Conservation (phyloP, 2,329 filamentous ascomycete genomes). For the Plenodomus biglobosus region DNA sequence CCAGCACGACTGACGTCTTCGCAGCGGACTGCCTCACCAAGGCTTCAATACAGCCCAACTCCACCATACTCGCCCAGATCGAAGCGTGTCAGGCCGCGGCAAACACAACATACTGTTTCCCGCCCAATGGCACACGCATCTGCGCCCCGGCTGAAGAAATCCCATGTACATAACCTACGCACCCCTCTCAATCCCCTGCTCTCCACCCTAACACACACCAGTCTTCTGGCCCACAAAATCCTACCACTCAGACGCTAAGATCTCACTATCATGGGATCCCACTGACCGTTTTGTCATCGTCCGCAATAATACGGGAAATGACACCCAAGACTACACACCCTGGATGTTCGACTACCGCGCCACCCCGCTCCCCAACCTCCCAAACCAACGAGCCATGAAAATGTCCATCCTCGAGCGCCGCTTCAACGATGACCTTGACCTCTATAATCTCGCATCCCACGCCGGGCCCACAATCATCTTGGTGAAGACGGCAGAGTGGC, state of each 20-base stretch:
- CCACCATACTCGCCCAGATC: conserved; percentile 4
- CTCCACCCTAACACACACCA: not conserved
- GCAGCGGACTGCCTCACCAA: conserved; percentile 8
- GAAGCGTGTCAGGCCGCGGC: conserved; percentile 14
- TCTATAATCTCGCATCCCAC: conserved; percentile 2
- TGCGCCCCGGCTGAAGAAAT: conserved; percentile 6
- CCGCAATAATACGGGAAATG: conserved; percentile 7
- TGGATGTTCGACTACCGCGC: conserved; percentile 5
- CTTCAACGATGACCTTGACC: not conserved
- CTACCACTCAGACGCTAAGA: conserved; percentile 10
- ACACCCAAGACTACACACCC: conserved; percentile 4
- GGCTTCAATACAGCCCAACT: not conserved
- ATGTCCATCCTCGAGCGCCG: conserved; percentile 6
- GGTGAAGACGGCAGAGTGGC: conserved; percentile 10
- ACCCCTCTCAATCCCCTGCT: not conserved
- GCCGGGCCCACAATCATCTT: conserved; percentile 16
- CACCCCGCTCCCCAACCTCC: not conserved
- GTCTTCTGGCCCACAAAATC: conserved; percentile 17
- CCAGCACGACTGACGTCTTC: not conserved
- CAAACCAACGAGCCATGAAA: conserved; percentile 6
- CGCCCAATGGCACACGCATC: conserved; percentile 20
- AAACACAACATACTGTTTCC: conserved; percentile 20
- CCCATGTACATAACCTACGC: conserved; percentile 2
- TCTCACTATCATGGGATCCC: conserved; percentile 8
- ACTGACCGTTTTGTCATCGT: not conserved